Evolutionary conservation across 2,329 filamentous ascomycete species (phyloP).

Genomic region (Canariomyces notabilis): DNA sequence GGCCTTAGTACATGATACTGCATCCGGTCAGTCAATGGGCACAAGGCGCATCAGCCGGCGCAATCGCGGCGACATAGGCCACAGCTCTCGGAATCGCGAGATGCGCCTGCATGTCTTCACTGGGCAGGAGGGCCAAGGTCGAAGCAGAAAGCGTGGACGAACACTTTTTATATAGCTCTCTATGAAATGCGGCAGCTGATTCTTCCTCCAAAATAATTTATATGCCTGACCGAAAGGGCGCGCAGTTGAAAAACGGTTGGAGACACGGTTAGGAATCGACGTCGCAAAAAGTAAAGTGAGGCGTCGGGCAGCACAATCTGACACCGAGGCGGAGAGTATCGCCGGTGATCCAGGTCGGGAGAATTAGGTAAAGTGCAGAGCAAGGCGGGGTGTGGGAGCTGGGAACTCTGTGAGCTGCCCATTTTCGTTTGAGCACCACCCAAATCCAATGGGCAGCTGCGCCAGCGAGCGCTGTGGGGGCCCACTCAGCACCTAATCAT

Average conservation of each 20-base stretch:
- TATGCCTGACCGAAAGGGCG: constrained; percentile 17
- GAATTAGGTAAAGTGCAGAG: constrained; percentile 9
- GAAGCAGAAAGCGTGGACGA: constrained; percentile 14
- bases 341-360: constrained; percentile 8
- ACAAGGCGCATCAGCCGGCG: constrained; percentile 2
- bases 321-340: background rate
- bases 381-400: constrained; percentile 12
- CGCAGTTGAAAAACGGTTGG: constrained; percentile 11
- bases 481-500: too few species aligned
- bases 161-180: constrained; percentile 14
- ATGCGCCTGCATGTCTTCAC: constrained; percentile 5
- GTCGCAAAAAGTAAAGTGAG: constrained; percentile 23
- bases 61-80: constrained; percentile 13
- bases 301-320: constrained; percentile 19
- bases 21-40: constrained; percentile 24
- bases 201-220: background rate
- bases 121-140: constrained; percentile 4
- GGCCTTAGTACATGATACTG: constrained; percentile 37
- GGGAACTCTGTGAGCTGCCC: background rate
- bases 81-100: constrained; percentile 10
- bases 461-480: too few species aligned
- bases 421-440: constrained; percentile 6
- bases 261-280: constrained; percentile 3
- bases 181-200: constrained; percentile 1
- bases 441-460: too few species aligned